A percentile compares a stretch with the other conserved stretches of the same genome.
These are phyloP conservation scores for Brassica hybrid DNA, from an alignment of 441 rosid species.

Conservation along the genomic window DNA sequence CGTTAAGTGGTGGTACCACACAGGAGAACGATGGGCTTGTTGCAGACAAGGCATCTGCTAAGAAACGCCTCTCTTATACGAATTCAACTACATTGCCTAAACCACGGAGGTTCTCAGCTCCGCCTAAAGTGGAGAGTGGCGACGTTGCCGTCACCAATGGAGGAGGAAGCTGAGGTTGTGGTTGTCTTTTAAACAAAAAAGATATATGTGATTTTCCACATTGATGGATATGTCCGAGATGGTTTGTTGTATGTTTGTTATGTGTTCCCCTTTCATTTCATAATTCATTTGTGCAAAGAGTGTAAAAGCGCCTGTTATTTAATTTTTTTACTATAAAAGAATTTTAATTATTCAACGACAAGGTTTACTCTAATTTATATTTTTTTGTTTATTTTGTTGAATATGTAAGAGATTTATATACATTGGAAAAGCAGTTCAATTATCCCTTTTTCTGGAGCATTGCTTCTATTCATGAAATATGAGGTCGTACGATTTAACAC, in stretches of 20 bases:
- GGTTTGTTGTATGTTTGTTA: neutral
- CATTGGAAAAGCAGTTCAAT: neutral
- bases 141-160: slow-evolving; percentile 52
- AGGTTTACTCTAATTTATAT: slow-evolving; percentile 11
- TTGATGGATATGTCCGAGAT: slow-evolving; percentile 28
- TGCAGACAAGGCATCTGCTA: slow-evolving; percentile 52
- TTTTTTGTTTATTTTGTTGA: neutral
- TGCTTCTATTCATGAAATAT: neutral
- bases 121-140: slow-evolving; percentile 65
- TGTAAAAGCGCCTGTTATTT: slow-evolving; percentile 31
- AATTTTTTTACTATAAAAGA: slow-evolving; percentile 6
- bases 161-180: slow-evolving; percentile 43
- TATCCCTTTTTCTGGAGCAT: neutral
- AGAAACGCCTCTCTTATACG: slow-evolving; percentile 67
- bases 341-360: slow-evolving; percentile 16
- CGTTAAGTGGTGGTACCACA: slow-evolving; percentile 29
- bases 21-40: slow-evolving; percentile 50
- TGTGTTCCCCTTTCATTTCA: slow-evolving; percentile 9
- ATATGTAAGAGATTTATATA: slow-evolving; percentile 1
- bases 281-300: slow-evolving; percentile 35
- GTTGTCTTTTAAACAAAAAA: too few species aligned
- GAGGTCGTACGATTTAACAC: neutral
- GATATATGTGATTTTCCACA: slow-evolving; percentile 15
- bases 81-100: slow-evolving; percentile 50
- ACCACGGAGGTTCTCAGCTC: slow-evolving; percentile 66